phyloP scores from a whole-genome alignment of 371 early-diverging fungal genomes.

The Actinomucor elegans region DNA sequence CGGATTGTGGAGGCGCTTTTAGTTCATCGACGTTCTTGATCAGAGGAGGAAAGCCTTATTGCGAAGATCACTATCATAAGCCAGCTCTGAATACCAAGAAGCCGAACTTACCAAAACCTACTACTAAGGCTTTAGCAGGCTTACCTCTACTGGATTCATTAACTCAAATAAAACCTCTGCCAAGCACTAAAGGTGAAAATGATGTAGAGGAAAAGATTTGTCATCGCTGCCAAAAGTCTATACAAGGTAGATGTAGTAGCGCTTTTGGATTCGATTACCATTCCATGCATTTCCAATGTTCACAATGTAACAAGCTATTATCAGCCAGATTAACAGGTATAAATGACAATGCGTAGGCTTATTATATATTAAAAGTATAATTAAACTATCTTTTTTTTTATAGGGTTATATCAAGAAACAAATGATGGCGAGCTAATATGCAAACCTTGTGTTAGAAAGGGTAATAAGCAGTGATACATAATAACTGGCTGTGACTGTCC shows the following conservation, averaged over 20 bases:
- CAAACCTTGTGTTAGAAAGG: slow-evolving; percentile 18
- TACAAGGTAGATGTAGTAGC: slow-evolving; percentile 48
- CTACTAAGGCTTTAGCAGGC: neutral
- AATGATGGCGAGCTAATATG: slow-evolving; percentile 15
- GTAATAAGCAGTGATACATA: no score
- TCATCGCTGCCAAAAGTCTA: slow-evolving; percentile 31
- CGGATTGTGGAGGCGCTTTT: slow-evolving; percentile 58
- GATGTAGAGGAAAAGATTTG: slow-evolving; percentile 22
- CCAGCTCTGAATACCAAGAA: neutral
- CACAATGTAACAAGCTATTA: slow-evolving; percentile 43
- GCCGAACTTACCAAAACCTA: neutral
- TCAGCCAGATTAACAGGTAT: slow-evolving; percentile 23
- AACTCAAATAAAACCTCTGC: neutral
- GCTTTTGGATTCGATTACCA: slow-evolving; percentile 57
- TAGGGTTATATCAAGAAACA: slow-evolving; percentile 21
- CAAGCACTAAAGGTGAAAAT: neutral
- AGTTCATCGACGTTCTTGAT: slow-evolving; percentile 48
- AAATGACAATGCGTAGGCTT: neutral
- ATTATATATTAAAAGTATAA: neutral
- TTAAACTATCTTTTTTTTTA: neutral
- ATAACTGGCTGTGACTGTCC: no score
- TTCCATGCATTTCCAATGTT: slow-evolving; percentile 54
- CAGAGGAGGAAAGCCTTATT: slow-evolving; percentile 58
- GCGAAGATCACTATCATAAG: slow-evolving; percentile 59
- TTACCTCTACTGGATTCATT: slow-evolving; percentile 3